A percentile compares a stretch with the other conserved stretches of the same genome.
Evolutionary conservation across 208 protist species (phyloP).

Genomic region (Crithidia expoeki): DNA sequence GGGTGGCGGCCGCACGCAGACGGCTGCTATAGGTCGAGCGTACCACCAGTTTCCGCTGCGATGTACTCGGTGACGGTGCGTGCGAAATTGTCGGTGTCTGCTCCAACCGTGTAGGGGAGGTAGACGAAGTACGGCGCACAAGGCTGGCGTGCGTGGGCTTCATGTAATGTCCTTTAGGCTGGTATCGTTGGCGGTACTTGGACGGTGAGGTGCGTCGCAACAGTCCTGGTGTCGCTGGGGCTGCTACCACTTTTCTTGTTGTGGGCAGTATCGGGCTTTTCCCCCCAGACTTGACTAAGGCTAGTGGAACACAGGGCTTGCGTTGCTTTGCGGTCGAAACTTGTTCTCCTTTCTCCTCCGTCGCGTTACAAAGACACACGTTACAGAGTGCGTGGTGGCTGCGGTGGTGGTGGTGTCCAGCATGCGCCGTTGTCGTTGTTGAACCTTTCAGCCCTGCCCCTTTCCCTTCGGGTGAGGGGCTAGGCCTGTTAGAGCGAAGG

Average conservation of each 20-base stretch:
- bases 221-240: not conserved
- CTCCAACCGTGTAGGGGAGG: not conserved
- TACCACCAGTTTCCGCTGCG: slow-evolving; percentile 8
- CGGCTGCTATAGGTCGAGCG: slow-evolving; percentile 34
- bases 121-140: slow-evolving; percentile 15
- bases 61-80: not conserved
- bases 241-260: not conserved
- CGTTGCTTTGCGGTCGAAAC: too few species aligned
- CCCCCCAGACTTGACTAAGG: too few species aligned
- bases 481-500: not conserved
- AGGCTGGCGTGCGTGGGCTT: slow-evolving; percentile 35
- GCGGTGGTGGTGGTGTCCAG: not conserved
- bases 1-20: slow-evolving; percentile 11
- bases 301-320: too few species aligned
- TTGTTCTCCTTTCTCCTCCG: too few species aligned
- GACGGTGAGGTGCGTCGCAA: not conserved
- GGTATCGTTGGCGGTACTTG: slow-evolving; percentile 3
- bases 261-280: not conserved
- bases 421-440: not conserved
- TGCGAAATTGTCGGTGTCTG: not conserved
- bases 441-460: not conserved
- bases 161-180: slow-evolving; percentile 28
- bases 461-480: not conserved
- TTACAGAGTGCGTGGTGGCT: slow-evolving; percentile 9
- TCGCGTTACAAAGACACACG: slow-evolving; percentile 10